Evolutionary conservation across 805 yeast species (phyloP).

Genomic region (Spathaspora passalidarum): DNA sequence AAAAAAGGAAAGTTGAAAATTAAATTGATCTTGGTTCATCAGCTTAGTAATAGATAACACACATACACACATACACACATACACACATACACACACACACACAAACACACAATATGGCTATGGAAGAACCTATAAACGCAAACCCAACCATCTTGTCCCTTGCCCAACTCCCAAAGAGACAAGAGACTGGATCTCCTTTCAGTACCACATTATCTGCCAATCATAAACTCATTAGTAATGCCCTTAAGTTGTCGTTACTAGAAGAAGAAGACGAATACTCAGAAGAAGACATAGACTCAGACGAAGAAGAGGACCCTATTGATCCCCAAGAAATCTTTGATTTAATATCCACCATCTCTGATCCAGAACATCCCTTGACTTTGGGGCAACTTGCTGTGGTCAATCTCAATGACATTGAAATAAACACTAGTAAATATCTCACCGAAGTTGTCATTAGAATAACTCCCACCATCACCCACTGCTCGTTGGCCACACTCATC

Average conservation of each 20-base stretch:
- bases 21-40: too few relatives aligned
- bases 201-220: neutral
- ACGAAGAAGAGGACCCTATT: constrained; percentile 55
- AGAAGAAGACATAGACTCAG: constrained; percentile 24
- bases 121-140: constrained; percentile 87
- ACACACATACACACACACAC: neutral
- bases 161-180: constrained; percentile 72
- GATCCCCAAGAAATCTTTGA: constrained; percentile 91
- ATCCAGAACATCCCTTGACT: constrained; percentile 96
- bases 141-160: constrained; percentile 83
- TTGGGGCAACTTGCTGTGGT: constrained; percentile 94
- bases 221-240: neutral
- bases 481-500: constrained; percentile 92
- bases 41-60: too few relatives aligned
- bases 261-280: constrained; percentile 19
- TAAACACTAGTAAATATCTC: constrained; percentile 55
- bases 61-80: neutral
- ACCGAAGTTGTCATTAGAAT: constrained; percentile 78
- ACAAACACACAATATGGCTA: constrained; percentile 16
- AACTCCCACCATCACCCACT: constrained; percentile 97
- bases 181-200: constrained; percentile 11
- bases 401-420: constrained; percentile 74
- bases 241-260: constrained; percentile 29
- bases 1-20: neutral
- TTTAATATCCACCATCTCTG: constrained; percentile 80